phyloP scores from a whole-genome alignment of 129 eudicot genomes.

The Helichrysum umbraculigerum region DNA sequence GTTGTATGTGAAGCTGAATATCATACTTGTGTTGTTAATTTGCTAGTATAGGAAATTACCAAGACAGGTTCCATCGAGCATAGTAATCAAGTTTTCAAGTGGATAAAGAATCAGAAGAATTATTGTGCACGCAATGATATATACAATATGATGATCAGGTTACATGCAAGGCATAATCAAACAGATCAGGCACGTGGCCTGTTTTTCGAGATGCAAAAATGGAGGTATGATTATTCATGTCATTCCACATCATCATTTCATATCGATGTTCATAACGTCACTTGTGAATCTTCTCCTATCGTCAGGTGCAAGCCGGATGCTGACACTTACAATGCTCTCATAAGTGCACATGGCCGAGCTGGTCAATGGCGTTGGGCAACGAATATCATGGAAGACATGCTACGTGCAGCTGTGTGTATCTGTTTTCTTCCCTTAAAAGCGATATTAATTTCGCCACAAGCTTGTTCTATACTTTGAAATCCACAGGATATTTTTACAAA shows the following conservation, averaged over 20 bases:
- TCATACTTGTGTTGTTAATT: constrained; percentile 8
- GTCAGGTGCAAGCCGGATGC: constrained; percentile 91
- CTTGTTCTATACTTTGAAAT: constrained; percentile 24
- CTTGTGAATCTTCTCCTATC: constrained; percentile 10
- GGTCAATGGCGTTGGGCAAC: constrained; percentile 99
- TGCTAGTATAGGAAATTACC: constrained; percentile 71
- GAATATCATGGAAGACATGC: constrained; percentile 99
- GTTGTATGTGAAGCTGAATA: constrained; percentile 5
- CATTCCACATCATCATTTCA: background rate
- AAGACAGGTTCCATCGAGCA: constrained; percentile 78
- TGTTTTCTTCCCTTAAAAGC: constrained; percentile 48
- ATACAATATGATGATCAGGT: constrained; percentile 96
- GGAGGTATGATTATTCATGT: constrained; percentile 63
- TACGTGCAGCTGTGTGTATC: constrained; percentile 95
- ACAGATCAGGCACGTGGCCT: constrained; percentile 96
- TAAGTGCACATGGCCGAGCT: constrained; percentile 89
- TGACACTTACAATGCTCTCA: constrained; percentile 92
- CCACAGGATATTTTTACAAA: background rate
- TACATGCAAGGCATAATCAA: constrained; percentile 85
- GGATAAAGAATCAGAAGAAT: constrained; percentile 96
- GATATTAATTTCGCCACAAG: constrained; percentile 39
- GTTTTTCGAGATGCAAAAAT: constrained; percentile 96
- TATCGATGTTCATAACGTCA: constrained; percentile 2
- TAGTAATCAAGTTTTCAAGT: constrained; percentile 67
- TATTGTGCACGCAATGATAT: constrained; percentile 91